Percentiles rank a stretch among this genome's conserved stretches.
Conservation (phyloP, 2,329 filamentous ascomycete species). For the Rhynchosporium secalis region DNA sequence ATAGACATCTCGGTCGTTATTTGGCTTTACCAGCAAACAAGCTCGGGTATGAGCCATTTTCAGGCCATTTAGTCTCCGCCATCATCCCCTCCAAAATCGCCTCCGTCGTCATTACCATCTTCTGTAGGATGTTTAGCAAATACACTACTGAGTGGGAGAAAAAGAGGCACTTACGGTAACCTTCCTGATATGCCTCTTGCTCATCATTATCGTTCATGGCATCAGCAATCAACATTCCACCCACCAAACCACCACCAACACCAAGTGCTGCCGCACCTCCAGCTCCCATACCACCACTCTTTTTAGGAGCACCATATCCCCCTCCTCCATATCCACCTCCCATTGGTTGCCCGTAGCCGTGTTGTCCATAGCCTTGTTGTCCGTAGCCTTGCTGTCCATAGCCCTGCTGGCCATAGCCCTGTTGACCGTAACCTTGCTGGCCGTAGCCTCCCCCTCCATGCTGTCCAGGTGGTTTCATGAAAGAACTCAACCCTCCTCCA, state of each 20-base stretch:
- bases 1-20: slow-evolving; percentile 13
- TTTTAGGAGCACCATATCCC: slow-evolving; percentile 44
- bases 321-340: slow-evolving; percentile 23
- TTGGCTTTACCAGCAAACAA: background rate
- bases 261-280: slow-evolving; percentile 75
- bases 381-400: slow-evolving; percentile 39
- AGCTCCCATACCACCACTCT: slow-evolving; percentile 59
- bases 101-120: slow-evolving; percentile 27
- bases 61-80: slow-evolving; percentile 20
- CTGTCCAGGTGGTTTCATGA: slow-evolving; percentile 37
- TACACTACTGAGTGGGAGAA: background rate
- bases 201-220: slow-evolving; percentile 64
- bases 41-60: background rate
- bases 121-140: slow-evolving; percentile 23
- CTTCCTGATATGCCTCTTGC: slow-evolving; percentile 57
- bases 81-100: slow-evolving; percentile 35
- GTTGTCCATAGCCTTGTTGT: slow-evolving; percentile 41
- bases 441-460: slow-evolving; percentile 35
- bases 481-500: background rate
- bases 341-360: slow-evolving; percentile 30
- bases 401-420: slow-evolving; percentile 39
- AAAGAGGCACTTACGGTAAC: slow-evolving; percentile 41
- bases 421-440: slow-evolving; percentile 42
- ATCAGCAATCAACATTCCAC: slow-evolving; percentile 70
- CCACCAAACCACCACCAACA: slow-evolving; percentile 77